Evolutionary conservation across 345 rosid species (phyloP).

Genomic region (Bruguiera sexangula): DNA sequence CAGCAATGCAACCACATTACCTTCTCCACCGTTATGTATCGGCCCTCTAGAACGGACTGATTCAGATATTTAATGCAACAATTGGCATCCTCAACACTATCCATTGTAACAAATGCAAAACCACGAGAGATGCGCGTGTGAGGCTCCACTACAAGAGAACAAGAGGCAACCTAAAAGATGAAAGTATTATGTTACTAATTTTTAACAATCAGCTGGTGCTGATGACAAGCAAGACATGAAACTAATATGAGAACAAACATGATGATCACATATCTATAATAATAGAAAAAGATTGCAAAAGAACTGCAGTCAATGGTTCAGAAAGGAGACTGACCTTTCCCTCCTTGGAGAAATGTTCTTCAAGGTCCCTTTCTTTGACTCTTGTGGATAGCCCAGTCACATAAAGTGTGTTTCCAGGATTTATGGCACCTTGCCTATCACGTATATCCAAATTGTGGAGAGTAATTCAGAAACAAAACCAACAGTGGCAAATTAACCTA

Average conservation of each 20-base stretch:
- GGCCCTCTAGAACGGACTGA: constrained; percentile 93
- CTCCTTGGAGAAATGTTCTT: constrained; percentile 93
- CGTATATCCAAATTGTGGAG: neutral
- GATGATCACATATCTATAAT: no score
- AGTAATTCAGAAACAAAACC: neutral
- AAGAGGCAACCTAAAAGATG: constrained; percentile 66
- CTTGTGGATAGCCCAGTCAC: constrained; percentile 95
- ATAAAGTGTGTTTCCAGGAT: constrained; percentile 84
- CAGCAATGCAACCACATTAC: constrained; percentile 37
- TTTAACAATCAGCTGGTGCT: neutral
- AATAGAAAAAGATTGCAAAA: neutral
- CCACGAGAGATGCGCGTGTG: constrained; percentile 93
- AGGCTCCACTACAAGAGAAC: constrained; percentile 94
- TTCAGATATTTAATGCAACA: constrained; percentile 92
- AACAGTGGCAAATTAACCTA: neutral
- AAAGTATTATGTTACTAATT: neutral
- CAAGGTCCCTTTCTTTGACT: constrained; percentile 82
- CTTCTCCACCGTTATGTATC: constrained; percentile 97
- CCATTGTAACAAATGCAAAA: constrained; percentile 95
- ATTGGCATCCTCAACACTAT: constrained; percentile 64
- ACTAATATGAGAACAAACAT: no score
- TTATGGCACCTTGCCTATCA: constrained; percentile 43
- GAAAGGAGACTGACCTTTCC: constrained; percentile 62
- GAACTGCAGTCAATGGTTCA: neutral
- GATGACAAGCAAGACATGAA: no score